Conservation (phyloP, 2,329 filamentous ascomycete species). For the Aplosporella prunicola region DNA sequence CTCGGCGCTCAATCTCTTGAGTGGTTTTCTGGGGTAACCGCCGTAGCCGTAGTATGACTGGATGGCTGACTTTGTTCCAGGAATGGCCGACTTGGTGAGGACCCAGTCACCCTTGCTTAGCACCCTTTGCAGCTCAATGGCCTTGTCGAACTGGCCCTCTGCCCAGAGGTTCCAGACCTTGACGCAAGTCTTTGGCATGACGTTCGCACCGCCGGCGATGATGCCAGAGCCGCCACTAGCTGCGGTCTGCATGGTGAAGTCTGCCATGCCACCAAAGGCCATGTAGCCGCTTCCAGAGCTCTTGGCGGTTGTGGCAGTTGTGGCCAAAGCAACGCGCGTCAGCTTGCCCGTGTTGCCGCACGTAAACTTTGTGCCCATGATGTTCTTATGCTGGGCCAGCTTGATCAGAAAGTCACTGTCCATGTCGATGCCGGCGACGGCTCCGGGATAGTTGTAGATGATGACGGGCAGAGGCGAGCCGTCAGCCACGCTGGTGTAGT, state of each 20-base stretch:
- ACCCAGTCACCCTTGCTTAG: conserved; percentile 75
- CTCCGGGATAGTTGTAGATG: conserved; percentile 86
- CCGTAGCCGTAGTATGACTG: conserved; percentile 77
- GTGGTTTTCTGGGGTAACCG: conserved; percentile 61
- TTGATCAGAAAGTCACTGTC: conserved; percentile 78
- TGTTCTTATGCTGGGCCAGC: conserved; percentile 71
- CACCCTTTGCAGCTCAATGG: conserved; percentile 64
- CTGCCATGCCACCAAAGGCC: conserved; percentile 79
- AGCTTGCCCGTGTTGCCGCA: conserved; percentile 86
- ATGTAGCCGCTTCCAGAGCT: conserved; percentile 51
- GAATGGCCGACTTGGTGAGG: conserved; percentile 71
- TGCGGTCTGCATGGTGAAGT: conserved; percentile 77
- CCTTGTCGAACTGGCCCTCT: conserved; percentile 65
- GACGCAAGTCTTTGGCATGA: conserved; percentile 73
- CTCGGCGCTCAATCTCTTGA: conserved; percentile 55
- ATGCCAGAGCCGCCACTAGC: conserved; percentile 72
- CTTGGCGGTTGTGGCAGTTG: conserved; percentile 59
- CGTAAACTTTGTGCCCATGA: conserved; percentile 84
- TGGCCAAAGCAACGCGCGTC: conserved; percentile 66
- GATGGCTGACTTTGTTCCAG: conserved; percentile 77
- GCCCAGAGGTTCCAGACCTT: conserved; percentile 68
- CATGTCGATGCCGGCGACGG: conserved; percentile 79
- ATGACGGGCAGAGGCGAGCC: conserved; percentile 66
- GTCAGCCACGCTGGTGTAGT: conserved; percentile 68
- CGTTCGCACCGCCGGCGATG: conserved; percentile 77